Percentiles rank a stretch among this genome's conserved stretches.
phyloP scores from a whole-genome alignment of 2,329 filamentous ascomycete genomes.

The Calonectria multiphialidica region DNA sequence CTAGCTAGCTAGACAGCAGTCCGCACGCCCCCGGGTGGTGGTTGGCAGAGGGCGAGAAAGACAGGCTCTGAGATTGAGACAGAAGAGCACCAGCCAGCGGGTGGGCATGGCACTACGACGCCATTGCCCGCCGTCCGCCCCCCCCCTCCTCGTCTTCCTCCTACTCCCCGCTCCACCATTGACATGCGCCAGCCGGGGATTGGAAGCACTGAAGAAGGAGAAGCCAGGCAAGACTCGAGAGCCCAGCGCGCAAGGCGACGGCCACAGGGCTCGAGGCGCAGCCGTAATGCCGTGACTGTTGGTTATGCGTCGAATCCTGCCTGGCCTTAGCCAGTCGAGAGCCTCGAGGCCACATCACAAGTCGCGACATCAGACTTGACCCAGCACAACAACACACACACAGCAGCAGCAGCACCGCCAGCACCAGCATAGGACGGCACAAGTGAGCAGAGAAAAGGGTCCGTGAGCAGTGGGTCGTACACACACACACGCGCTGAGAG shows the following conservation, averaged over 20 bases:
- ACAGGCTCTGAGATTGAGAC: constrained; percentile 8
- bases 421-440: constrained; percentile 4
- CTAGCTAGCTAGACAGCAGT: not conserved
- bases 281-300: not conserved
- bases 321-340: not conserved
- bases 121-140: constrained; percentile 15
- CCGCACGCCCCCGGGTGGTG: not conserved
- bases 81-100: not conserved
- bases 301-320: not conserved
- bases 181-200: constrained; percentile 22
- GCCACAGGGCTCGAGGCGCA: not conserved
- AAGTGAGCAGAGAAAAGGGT: constrained; percentile 3
- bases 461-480: constrained; percentile 13
- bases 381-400: not conserved
- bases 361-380: not conserved
- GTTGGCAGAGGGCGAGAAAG: not conserved
- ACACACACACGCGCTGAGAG: not conserved
- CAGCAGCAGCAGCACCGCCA: not conserved
- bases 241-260: not conserved
- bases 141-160: not conserved
- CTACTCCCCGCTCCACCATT: constrained; percentile 19
- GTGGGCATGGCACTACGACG: constrained; percentile 14
- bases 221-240: not conserved
- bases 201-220: not conserved
- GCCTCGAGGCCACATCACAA: not conserved